Evolutionary conservation across 2,329 filamentous ascomycete species (phyloP).

Genomic region (Paraphaeosphaeria sporulosa): DNA sequence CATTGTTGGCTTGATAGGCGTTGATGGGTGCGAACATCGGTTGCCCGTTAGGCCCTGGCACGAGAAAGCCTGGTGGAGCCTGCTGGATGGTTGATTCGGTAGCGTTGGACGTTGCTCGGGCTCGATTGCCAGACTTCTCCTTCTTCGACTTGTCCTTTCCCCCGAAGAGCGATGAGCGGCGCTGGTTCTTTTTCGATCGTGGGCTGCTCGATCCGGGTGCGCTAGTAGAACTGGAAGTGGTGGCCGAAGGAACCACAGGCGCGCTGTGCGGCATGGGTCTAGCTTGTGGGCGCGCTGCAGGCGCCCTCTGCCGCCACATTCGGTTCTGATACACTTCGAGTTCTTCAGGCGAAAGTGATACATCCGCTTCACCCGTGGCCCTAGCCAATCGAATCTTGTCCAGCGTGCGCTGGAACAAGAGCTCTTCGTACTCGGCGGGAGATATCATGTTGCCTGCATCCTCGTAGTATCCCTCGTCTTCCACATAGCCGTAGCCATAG

Average conservation of each 20-base stretch:
- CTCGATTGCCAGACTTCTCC: slow-evolving; percentile 31
- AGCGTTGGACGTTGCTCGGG: slow-evolving; percentile 31
- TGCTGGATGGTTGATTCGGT: slow-evolving; percentile 23
- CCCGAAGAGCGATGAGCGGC: slow-evolving; percentile 37
- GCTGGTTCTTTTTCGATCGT: slow-evolving; percentile 44
- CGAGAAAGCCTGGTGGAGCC: slow-evolving; percentile 55
- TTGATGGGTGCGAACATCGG: slow-evolving; percentile 55
- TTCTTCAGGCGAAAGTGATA: slow-evolving; percentile 81
- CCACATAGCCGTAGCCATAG: slow-evolving; percentile 55
- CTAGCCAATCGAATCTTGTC: slow-evolving; percentile 81
- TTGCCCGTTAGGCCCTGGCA: slow-evolving; percentile 58
- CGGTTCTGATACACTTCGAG: slow-evolving; percentile 79
- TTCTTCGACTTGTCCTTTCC: slow-evolving; percentile 42
- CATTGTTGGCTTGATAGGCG: slow-evolving; percentile 49
- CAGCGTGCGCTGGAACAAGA: slow-evolving; percentile 78
- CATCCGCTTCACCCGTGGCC: slow-evolving; percentile 76
- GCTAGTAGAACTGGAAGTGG: slow-evolving; percentile 45
- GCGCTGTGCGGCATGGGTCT: slow-evolving; percentile 30
- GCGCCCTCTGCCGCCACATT: slow-evolving; percentile 59
- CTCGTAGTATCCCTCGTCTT: slow-evolving; percentile 59
- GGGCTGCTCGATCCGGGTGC: slow-evolving; percentile 36
- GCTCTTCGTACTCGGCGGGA: slow-evolving; percentile 68
- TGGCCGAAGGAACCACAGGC: slow-evolving; percentile 36
- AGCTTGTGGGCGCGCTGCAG: slow-evolving; percentile 36
- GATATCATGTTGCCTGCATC: slow-evolving; percentile 50